Percentiles rank a stretch among this genome's conserved stretches.
These are phyloP conservation scores for Cutaneotrichosporon arboriforme DNA, from an alignment of 1,284 basidiomycete species.

Conservation along the genomic window DNA sequence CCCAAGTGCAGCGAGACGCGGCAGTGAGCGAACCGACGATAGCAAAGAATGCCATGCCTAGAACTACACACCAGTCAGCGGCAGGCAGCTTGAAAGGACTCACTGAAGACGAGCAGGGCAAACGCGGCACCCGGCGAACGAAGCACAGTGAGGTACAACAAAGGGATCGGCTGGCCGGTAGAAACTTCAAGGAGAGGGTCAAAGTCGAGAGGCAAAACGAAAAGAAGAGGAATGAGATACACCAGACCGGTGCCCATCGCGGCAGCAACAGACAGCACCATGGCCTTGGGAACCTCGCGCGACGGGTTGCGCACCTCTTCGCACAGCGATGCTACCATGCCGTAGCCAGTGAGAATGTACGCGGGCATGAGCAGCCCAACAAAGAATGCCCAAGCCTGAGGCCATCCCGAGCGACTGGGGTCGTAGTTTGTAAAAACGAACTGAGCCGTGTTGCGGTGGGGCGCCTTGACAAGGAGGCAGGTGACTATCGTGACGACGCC, in stretches of 20 bases:
- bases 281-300: slow-evolving; percentile 44
- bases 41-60: slow-evolving; percentile 50
- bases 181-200: slow-evolving; percentile 43
- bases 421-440: slow-evolving; percentile 41
- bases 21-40: slow-evolving; percentile 49
- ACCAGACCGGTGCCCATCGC: slow-evolving; percentile 49
- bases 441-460: slow-evolving; percentile 43
- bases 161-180: slow-evolving; percentile 49
- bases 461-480: slow-evolving; percentile 46
- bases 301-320: slow-evolving; percentile 48
- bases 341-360: slow-evolving; percentile 45
- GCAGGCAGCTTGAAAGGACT: slow-evolving; percentile 1
- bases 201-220: slow-evolving; percentile 46
- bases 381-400: slow-evolving; percentile 14
- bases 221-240: slow-evolving; percentile 50
- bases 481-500: slow-evolving; percentile 50
- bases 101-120: slow-evolving; percentile 49
- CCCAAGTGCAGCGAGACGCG: slow-evolving; percentile 16
- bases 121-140: slow-evolving; percentile 48
- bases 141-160: slow-evolving; percentile 49
- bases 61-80: slow-evolving; percentile 23
- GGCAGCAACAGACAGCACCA: slow-evolving; percentile 49
- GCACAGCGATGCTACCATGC: slow-evolving; percentile 47
- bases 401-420: slow-evolving; percentile 14
- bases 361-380: slow-evolving; percentile 32